Evolutionary conservation across 495 filamentous ascomycete species (phyloP), one percentile per base, ranked within the genome.

Genomic region (Bacidia rubella): DNA sequence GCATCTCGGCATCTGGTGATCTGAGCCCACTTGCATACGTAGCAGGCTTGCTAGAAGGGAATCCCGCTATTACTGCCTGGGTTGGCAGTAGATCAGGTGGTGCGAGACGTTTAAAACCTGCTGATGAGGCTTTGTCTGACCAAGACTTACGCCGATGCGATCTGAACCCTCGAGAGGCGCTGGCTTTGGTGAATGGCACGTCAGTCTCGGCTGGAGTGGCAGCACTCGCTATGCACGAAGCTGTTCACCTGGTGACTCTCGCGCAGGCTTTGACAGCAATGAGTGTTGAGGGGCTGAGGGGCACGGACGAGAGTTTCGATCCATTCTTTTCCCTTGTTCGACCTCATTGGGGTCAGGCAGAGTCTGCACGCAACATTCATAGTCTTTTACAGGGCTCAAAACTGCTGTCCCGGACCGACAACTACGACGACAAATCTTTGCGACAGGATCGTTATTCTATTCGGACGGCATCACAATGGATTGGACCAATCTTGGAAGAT

Each of bases 1-100:
- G 72, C 47, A 80, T 86, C 27, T 85, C 81, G 3, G 80, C 80
- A 2, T 84, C 79, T 0, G 82, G 82, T 0, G 81, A 86, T 57
- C 59, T 86, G 2, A 74, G 67, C 39, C 77, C 82, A 0, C 65
- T 83, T 3, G 72, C 78, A 0, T 83, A 80, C 59, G 67, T 83
- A 22, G 78, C 72, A 17, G 78, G 76, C 9, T 64, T 70, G 2
- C 54, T 82, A n/a, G 67, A 80, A 58, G 80, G 81, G 3, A 80
- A 78, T 41, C 44, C 51, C 4, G 27, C n/a, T 51, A 61, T 68
- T 41, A 9, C 15, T 7, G 41, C 17, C 19, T 19, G 5, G 5
- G 41, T 19, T 17, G 21, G n/a, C 41, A 39, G 35, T 39, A 10
- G n/a, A n/a, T 10, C 10, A 10, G 35, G n/a, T 39, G 41, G 17